phyloP scores from a whole-genome alignment of 768 basidiomycete species.

The Candolleomyces efflorescens region DNA sequence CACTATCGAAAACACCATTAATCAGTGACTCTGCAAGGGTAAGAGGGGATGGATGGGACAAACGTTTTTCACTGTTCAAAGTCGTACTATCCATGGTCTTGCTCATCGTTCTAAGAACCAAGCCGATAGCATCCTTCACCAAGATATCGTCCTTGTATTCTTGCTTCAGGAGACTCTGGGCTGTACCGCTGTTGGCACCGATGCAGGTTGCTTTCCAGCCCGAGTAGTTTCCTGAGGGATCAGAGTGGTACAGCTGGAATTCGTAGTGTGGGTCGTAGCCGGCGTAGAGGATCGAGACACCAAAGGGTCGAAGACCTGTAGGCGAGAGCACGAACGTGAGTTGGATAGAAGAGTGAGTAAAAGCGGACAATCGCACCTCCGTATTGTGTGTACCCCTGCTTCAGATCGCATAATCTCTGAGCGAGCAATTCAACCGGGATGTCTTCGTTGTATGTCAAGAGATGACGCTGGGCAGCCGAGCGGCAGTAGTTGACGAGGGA shows the following conservation, averaged over 20 bases:
- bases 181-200: conserved; percentile 97
- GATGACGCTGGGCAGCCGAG: conserved; percentile 83
- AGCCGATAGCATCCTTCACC: conserved; percentile 87
- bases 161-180: conserved; percentile 92
- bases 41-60: conserved; percentile 24
- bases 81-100: conserved; percentile 99
- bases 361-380: conserved; percentile 56
- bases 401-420: conserved; percentile 92
- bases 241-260: conserved; percentile 98
- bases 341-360: not conserved
- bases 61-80: conserved; percentile 92
- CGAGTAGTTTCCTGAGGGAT: conserved; percentile 97
- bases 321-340: not conserved
- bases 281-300: conserved; percentile 94
- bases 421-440: conserved; percentile 97
- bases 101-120: conserved; percentile 94
- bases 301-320: conserved; percentile 98
- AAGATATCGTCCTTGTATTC: conserved; percentile 96
- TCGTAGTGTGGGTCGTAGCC: conserved; percentile 94
- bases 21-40: not conserved
- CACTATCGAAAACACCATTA: conserved; percentile 44
- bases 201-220: conserved; percentile 99
- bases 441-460: conserved; percentile 91
- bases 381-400: conserved; percentile 97
- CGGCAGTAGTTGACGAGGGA: conserved; percentile 95